Percentiles rank a stretch among this genome's conserved stretches.
phyloP scores from a whole-genome alignment of 352 stramenopile genomes.

The Globisporangium mamillatum region DNA sequence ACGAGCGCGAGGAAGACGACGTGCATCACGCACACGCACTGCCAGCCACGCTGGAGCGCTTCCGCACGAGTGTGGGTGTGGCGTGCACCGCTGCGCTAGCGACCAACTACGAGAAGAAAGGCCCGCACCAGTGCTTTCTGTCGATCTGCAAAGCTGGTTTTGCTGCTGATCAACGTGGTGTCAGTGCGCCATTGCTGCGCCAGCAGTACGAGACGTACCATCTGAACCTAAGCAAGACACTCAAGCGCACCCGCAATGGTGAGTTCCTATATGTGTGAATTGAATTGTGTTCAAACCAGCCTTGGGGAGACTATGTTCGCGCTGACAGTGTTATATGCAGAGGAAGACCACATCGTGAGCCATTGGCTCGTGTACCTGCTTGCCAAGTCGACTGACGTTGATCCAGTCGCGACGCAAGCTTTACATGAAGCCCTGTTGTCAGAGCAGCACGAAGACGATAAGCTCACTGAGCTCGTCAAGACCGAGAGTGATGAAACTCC shows the following conservation, averaged over 20 bases:
- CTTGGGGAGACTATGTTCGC: background rate
- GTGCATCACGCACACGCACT: slow-evolving; percentile 19
- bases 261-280: background rate
- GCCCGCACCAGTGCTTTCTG: slow-evolving; percentile 66
- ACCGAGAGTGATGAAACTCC: background rate
- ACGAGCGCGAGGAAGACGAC: slow-evolving; percentile 30
- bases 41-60: slow-evolving; percentile 30
- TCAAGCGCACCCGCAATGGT: slow-evolving; percentile 37
- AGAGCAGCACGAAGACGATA: slow-evolving; percentile 31
- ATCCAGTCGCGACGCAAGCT: slow-evolving; percentile 24
- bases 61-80: slow-evolving; percentile 46
- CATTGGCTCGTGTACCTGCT: slow-evolving; percentile 70
- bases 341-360: slow-evolving; percentile 73
- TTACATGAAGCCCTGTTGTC: slow-evolving; percentile 32
- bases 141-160: slow-evolving; percentile 42
- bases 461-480: slow-evolving; percentile 21
- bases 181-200: slow-evolving; percentile 12
- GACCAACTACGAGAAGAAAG: slow-evolving; percentile 58
- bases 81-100: slow-evolving; percentile 71
- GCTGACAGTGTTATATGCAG: slow-evolving; percentile 9
- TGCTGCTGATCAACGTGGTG: background rate
- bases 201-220: slow-evolving; percentile 54
- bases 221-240: slow-evolving; percentile 62
- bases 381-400: slow-evolving; percentile 37
- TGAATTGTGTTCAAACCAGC: background rate